phyloP scores from a whole-genome alignment of 352 stramenopile species.

The Phytophthora hybrid region DNA sequence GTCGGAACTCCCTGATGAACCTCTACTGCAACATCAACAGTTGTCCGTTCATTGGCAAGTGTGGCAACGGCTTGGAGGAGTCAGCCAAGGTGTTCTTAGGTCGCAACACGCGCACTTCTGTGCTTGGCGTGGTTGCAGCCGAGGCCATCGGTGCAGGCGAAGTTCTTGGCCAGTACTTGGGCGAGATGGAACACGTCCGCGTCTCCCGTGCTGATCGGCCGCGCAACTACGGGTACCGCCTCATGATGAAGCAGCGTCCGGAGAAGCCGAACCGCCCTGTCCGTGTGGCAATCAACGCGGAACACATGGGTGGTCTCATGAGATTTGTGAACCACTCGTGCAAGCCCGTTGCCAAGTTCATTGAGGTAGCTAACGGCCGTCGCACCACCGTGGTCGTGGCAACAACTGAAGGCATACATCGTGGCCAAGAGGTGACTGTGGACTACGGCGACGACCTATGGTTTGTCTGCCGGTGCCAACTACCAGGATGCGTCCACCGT shows the following conservation, averaged over 20 bases:
- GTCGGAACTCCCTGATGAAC: background rate
- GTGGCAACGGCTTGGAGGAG: background rate
- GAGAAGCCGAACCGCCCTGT: background rate
- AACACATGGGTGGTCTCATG: background rate
- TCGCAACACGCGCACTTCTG: background rate
- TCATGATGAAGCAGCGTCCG: background rate
- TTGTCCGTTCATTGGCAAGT: background rate
- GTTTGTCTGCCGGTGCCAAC: too few species aligned
- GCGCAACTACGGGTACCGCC: background rate
- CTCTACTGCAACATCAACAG: background rate
- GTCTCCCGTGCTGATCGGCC: background rate
- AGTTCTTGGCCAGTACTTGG: background rate
- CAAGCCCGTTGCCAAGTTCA: background rate
- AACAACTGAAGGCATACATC: too few species aligned
- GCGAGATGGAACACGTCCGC: background rate
- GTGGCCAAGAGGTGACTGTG: too few species aligned
- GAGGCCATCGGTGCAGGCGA: background rate
- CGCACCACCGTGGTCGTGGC: too few species aligned
- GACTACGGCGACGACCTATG: too few species aligned
- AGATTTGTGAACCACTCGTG: background rate
- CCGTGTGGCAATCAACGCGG: background rate
- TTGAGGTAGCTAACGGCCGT: too few species aligned
- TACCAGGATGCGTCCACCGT: too few species aligned
- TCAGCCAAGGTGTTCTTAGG: background rate
- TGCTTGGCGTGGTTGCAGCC: background rate